These are phyloP conservation scores for Chlamydomonas incerta DNA, from an alignment of 139 green algal species.

Conservation along the genomic window DNA sequence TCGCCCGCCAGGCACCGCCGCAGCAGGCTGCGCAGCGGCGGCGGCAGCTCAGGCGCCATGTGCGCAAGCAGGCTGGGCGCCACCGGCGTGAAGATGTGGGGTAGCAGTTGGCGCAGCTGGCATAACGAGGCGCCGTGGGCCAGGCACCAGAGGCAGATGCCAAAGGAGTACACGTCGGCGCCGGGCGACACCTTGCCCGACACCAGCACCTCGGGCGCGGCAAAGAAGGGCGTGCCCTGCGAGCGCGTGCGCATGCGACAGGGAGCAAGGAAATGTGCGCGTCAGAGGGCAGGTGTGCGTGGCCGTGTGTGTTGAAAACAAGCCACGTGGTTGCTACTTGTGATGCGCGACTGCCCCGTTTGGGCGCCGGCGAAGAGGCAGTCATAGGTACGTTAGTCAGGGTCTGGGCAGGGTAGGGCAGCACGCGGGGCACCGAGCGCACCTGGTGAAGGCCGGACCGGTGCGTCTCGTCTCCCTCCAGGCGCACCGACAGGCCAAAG, in stretches of 20 bases:
- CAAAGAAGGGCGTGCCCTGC: constrained; percentile 45
- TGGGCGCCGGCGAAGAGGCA: too few species aligned
- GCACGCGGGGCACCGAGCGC: background rate
- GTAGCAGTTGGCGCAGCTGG: constrained; percentile 27
- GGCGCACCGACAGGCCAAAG: constrained; percentile 13
- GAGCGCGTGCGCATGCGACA: too few species aligned
- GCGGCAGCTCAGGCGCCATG: background rate
- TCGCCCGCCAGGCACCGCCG: constrained; percentile 10
- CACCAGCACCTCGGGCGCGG: constrained; percentile 47
- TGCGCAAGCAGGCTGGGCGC: background rate
- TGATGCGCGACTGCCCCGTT: too few species aligned
- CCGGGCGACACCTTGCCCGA: constrained; percentile 29
- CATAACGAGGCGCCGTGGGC: constrained; percentile 7
- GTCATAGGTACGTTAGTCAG: too few species aligned
- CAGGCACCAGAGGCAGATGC: constrained; percentile 32
- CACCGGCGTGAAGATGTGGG: background rate
- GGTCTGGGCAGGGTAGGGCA: too few species aligned
- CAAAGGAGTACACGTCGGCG: constrained; percentile 51
- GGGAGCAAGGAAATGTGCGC: background rate
- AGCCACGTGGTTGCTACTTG: too few species aligned
- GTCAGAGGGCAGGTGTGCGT: background rate
- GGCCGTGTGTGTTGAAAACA: too few species aligned
- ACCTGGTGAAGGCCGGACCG: constrained; percentile 20
- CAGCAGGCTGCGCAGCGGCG: background rate
- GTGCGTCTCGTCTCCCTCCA: constrained; percentile 23